Evolutionary conservation across 1,284 basidiomycete genomes (phyloP), one percentile per base, ranked within the genome.

Genomic region (Austropuccinia psidii): DNA sequence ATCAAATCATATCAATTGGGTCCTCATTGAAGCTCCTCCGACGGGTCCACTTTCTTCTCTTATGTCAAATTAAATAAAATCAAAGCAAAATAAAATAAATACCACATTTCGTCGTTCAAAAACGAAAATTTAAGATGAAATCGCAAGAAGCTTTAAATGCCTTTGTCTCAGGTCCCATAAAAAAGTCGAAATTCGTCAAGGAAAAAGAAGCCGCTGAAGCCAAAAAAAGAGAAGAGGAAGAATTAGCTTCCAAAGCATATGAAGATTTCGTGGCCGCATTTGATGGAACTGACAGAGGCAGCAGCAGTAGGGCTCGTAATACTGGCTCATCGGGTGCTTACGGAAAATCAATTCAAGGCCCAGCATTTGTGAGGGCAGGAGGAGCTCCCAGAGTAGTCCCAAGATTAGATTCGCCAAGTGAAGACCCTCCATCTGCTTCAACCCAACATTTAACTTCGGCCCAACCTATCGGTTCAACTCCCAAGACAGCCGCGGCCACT

Each of bases 191-290:
- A 81, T 73, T 74, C 29, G 77, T 77, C 41, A 92, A 90, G 79
- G 93, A 96, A 79, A 86, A 89, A 77, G 93, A 96, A 79, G 88
- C 87, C 61, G 92, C 91, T 57, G 90, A 91, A 73, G 90, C 89
- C 39, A 93, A 93, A 82, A 87, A 87, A 79, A 87, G 75, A 35
- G 75, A 69, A 11, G 67, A 54, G 37, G 64, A 83, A 78, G 73
- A 77, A 69, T 81, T 81, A 7, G 80, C 82, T 4, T 82, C 82
- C 7, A 76, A 77, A 43, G 82, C 82, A 3, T 93, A 93, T 80
- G 89, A 88, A 4, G 93, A 95, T 79, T 94, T 92, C 80, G 80
- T 93, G 76, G 88, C 91, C 77, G 88, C 87, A 13, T 95, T 94
- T 78, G 90, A 93, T 67, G 88, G 87, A 6, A 88, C 89, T 47